phyloP scores from a whole-genome alignment of 176 grass and related monocot genomes.

The Eragrostis nindensis region DNA sequence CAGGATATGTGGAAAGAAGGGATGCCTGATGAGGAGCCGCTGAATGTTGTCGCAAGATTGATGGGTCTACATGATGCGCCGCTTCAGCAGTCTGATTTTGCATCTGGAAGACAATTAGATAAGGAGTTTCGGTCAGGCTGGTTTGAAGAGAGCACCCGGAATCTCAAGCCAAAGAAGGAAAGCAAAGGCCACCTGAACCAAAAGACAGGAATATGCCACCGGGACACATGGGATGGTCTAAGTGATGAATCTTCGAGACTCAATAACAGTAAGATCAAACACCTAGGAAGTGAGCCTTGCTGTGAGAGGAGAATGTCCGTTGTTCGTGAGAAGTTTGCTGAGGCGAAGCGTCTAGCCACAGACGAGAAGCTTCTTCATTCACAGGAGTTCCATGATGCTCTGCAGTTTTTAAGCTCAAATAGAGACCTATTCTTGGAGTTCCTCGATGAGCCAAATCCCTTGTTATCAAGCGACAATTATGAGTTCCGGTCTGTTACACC shows the following conservation, averaged over 20 bases:
- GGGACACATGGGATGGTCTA: conserved; percentile 37
- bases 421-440: conserved; percentile 93
- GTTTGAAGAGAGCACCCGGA: conserved; percentile 38
- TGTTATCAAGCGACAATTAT: conserved; percentile 60
- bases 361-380: conserved; percentile 92
- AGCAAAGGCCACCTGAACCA: conserved; percentile 41
- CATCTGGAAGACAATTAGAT: conserved; percentile 3
- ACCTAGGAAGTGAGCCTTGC: conserved; percentile 50
- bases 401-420: conserved; percentile 95
- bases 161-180: conserved; percentile 54
- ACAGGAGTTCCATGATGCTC: conserved; percentile 86
- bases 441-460: conserved; percentile 74
- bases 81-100: conserved; percentile 38
- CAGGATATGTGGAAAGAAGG: conserved; percentile 89
- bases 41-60: conserved; percentile 82
- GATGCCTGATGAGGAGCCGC: conserved; percentile 52
- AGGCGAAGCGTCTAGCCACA: conserved; percentile 81
- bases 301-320: conserved; percentile 86
- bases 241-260: conserved; percentile 40
- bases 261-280: conserved; percentile 34
- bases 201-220: conserved; percentile 14
- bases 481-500: conserved; percentile 43
- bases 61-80: conserved; percentile 84
- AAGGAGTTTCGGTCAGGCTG: conserved; percentile 41
- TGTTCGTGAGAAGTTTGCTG: conserved; percentile 79